Base-by-base conservation (phyloP, 768 basidiomycete genomes). In the Polyporus arcularius region DNA sequence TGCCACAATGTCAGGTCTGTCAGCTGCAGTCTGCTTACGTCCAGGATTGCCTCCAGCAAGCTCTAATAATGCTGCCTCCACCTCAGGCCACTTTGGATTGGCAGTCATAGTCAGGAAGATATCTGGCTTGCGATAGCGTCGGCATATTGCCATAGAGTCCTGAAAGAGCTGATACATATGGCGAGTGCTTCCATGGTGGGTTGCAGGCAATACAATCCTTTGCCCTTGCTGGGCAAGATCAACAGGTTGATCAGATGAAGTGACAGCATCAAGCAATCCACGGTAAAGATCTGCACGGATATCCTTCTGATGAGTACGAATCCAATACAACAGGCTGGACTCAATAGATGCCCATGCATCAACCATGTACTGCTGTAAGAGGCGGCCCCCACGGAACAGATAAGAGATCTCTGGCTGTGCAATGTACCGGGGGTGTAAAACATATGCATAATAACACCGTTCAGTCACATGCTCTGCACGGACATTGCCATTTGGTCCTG, bases 71-170 rank as follows among this genome's bases (percentile, higher is more conserved):
- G 75, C 76, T 0, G 65, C 41, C 1, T 55, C 35, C n/a, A 85
- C 74, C 50, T 85, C 82, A 2, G 68, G 67, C 84, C 84, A 85
- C 0, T 69, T 53, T 1, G 81, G 79, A 72, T 85, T 86, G 12
- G 74, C 70, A 14, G 82, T 85, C 71, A 84, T 76, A 0, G 82
- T 85, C 0, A 85, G 55, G 47, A 84, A 84, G 1, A 84, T 61
- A 52, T 83, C 79, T 12, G 75, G 67, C 11, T 76, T 77, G 0
- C 62, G 60, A 41, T 65, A 78, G 31, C 71, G 64, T 0, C 74
- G 64, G 14, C 73, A 75, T 18, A 85, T 70, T 0, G 83, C 80
- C 70, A 85, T 70, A 0, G 80, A 67, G 60, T 84, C 81, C 30
- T 83, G 80, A 41, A 73, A 78, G 0, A 67, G 63, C 51, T 80